phyloP scores from a whole-genome alignment of 345 rosid species.

The Anacardium occidentale region DNA sequence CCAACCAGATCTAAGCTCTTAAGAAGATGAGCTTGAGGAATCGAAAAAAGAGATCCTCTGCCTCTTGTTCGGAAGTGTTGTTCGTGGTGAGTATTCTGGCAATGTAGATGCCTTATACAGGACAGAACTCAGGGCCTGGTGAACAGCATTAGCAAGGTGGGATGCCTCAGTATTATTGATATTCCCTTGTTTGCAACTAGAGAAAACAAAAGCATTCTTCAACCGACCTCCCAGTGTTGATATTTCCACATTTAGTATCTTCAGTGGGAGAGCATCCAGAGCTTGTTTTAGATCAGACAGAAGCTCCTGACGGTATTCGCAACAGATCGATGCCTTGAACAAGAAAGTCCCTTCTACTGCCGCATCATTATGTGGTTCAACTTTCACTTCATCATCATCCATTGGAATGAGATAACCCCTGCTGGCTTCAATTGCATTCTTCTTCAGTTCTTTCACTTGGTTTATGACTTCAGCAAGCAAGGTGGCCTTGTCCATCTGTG shows the following conservation, averaged over 20 bases:
- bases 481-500: constrained; percentile 76
- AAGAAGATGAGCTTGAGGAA: constrained; percentile 49
- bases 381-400: constrained; percentile 51
- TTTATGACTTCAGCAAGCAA: constrained; percentile 60
- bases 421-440: constrained; percentile 40
- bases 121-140: constrained; percentile 36
- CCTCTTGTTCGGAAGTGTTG: constrained; percentile 41
- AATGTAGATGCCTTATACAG: constrained; percentile 42
- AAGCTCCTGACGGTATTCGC: constrained; percentile 51
- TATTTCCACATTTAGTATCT: constrained; percentile 43
- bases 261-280: constrained; percentile 42
- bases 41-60: constrained; percentile 39
- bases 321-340: constrained; percentile 53
- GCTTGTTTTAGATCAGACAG: constrained; percentile 49
- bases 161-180: constrained; percentile 19
- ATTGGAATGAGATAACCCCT: constrained; percentile 50
- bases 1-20: constrained; percentile 9
- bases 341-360: constrained; percentile 27
- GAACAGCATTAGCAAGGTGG: constrained; percentile 27
- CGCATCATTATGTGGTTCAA: constrained; percentile 32
- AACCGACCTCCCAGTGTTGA: constrained; percentile 52
- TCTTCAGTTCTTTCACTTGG: constrained; percentile 55
- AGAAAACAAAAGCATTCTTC: constrained; percentile 45
- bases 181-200: constrained; percentile 23
- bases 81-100: constrained; percentile 39